Conservation (phyloP, 192 early-diverging fungal species). For the Linnemannia zychae region DNA sequence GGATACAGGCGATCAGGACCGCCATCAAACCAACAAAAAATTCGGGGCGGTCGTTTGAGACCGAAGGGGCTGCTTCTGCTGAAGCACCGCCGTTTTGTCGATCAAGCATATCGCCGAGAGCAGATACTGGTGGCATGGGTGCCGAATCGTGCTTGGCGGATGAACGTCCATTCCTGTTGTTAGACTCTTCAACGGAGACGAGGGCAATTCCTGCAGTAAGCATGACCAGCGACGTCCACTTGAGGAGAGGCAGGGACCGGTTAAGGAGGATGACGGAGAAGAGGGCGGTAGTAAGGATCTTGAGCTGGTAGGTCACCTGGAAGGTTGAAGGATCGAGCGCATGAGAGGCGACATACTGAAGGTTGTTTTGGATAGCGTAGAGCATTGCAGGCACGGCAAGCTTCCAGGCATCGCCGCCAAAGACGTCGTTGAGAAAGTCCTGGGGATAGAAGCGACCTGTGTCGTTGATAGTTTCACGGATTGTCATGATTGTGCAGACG, state of each 20-base stretch:
- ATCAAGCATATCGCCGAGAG: constrained; percentile 21
- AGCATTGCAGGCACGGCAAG: constrained; percentile 91
- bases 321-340: constrained; percentile 94
- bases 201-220: constrained; percentile 91
- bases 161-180: constrained; percentile 28
- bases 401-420: constrained; percentile 81
- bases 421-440: constrained; percentile 60
- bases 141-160: constrained; percentile 9
- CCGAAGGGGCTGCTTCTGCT: constrained; percentile 14
- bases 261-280: constrained; percentile 90
- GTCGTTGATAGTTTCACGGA: constrained; percentile 42
- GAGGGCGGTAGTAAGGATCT: constrained; percentile 96
- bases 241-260: constrained; percentile 72
- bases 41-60: constrained; percentile 53
- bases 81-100: constrained; percentile 17
- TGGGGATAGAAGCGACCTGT: constrained; percentile 37
- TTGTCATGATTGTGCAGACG: constrained; percentile 62
- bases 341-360: constrained; percentile 93
- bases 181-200: constrained; percentile 78
- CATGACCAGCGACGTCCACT: constrained; percentile 88
- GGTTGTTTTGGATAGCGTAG: constrained; percentile 97
- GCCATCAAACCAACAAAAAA: constrained; percentile 82
- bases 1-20: constrained; percentile 85
- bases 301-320: constrained; percentile 98
- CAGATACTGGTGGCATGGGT: constrained; percentile 18